These are phyloP conservation scores for Teratosphaeria gauchensis DNA, from an alignment of 2,329 filamentous ascomycete species.

Conservation along the genomic window DNA sequence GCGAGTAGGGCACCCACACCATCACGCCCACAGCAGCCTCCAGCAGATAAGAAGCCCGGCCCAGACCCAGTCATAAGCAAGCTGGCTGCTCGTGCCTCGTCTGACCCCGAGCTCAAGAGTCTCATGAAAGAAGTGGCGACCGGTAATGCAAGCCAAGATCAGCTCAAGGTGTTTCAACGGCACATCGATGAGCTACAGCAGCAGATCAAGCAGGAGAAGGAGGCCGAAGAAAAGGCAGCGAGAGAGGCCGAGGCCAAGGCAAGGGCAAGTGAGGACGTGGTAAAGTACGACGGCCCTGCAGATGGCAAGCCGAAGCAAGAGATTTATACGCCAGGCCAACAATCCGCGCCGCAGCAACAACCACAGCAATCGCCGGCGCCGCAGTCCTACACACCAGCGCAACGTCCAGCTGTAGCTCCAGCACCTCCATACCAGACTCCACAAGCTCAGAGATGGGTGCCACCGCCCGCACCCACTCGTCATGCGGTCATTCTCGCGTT, in stretches of 20 bases:
- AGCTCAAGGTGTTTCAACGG: constrained; percentile 65
- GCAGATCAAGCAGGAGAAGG: constrained; percentile 35
- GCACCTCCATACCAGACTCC: constrained; percentile 13
- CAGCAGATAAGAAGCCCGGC: constrained; percentile 19
- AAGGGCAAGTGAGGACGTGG: constrained; percentile 8
- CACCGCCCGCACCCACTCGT: constrained; percentile 34
- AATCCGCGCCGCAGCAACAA: not conserved
- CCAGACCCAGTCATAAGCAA: constrained; percentile 73
- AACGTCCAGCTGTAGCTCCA: constrained; percentile 2
- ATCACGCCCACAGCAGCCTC: constrained; percentile 1
- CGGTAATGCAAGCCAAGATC: constrained; percentile 59
- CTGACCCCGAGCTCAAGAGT: constrained; percentile 61
- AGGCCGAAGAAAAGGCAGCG: constrained; percentile 8
- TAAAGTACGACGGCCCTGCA: constrained; percentile 15
- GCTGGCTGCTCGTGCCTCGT: constrained; percentile 64
- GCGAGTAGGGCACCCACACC: constrained; percentile 5
- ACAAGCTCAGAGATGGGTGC: constrained; percentile 7
- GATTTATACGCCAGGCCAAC: not conserved
- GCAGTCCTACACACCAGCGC: constrained; percentile 1
- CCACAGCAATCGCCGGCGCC: not conserved
- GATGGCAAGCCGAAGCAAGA: constrained; percentile 4
- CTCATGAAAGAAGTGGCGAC: constrained; percentile 77
- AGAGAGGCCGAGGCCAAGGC: constrained; percentile 3
- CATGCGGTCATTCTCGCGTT: constrained; percentile 64
- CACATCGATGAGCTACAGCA: constrained; percentile 70